phyloP scores from a whole-genome alignment of 2,329 filamentous ascomycete species.

The Bipolaris cookei region DNA sequence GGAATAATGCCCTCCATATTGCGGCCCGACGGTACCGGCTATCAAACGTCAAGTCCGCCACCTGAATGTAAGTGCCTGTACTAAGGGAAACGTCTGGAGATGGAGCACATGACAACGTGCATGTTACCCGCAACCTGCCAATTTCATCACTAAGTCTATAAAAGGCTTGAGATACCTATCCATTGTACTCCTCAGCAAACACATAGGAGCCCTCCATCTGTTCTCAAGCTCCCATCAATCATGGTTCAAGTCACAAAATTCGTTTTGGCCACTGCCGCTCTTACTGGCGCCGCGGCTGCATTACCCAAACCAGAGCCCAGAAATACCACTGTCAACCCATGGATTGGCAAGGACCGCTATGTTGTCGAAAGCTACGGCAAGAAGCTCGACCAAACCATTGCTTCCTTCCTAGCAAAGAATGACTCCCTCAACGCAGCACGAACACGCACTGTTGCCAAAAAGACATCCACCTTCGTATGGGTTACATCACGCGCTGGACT shows the following conservation, averaged over 20 bases:
- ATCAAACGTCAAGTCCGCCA: neutral
- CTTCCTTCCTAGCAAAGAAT: constrained; percentile 29
- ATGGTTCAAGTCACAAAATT: constrained; percentile 38
- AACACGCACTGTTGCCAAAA: constrained; percentile 35
- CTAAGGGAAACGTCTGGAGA: constrained; percentile 12
- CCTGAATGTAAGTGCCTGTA: neutral
- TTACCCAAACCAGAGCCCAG: constrained; percentile 15
- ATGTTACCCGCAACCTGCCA: neutral
- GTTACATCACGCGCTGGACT: constrained; percentile 31
- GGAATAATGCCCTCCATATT: neutral
- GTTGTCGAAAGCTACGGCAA: constrained; percentile 32
- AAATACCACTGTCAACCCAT: constrained; percentile 28
- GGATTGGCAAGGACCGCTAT: constrained; percentile 33
- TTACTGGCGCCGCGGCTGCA: constrained; percentile 26
- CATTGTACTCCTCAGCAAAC: constrained; percentile 4
- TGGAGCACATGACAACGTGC: constrained; percentile 10
- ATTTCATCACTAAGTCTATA: constrained; percentile 11
- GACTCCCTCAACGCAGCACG: constrained; percentile 36
- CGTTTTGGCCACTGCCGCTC: constrained; percentile 29
- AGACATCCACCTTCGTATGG: constrained; percentile 38
- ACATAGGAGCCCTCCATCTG: constrained; percentile 6
- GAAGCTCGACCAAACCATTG: constrained; percentile 37
- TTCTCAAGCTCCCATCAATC: constrained; percentile 7
- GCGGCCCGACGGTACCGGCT: constrained; percentile 27
- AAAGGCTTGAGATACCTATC: constrained; percentile 13